Percentiles rank a stretch among this genome's conserved stretches.
These are phyloP conservation scores for Galeopsis tetrahit DNA, from an alignment of 257 asterid species.

Conservation along the genomic window DNA sequence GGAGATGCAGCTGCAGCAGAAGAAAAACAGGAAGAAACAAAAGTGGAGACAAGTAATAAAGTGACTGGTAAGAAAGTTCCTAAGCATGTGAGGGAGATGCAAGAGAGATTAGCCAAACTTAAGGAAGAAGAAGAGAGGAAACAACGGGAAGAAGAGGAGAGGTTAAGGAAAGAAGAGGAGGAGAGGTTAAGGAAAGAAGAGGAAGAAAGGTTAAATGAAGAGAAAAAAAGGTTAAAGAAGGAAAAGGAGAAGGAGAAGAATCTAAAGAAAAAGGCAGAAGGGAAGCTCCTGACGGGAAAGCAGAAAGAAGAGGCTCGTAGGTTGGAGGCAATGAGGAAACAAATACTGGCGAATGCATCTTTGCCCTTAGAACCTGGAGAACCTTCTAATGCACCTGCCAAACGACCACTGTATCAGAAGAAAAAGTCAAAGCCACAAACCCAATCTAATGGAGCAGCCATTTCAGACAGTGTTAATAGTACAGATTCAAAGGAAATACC, in stretches of 20 bases:
- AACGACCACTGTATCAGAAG: constrained; percentile 75
- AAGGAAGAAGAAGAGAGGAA: constrained; percentile 84
- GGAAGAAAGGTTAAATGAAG: constrained; percentile 74
- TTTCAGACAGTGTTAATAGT: constrained; percentile 51
- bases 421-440: constrained; percentile 72
- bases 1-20: constrained; percentile 61
- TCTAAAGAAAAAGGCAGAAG: constrained; percentile 81
- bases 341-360: constrained; percentile 71
- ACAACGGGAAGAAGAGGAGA: constrained; percentile 85
- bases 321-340: constrained; percentile 84
- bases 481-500: constrained; percentile 44
- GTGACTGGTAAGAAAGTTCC: constrained; percentile 67
- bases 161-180: constrained; percentile 88
- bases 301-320: constrained; percentile 94
- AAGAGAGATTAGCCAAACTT: constrained; percentile 71
- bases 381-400: constrained; percentile 52
- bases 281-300: constrained; percentile 78
- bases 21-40: constrained; percentile 65
- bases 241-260: constrained; percentile 90
- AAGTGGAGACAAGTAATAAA: constrained; percentile 53
- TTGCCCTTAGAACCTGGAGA: constrained; percentile 56
- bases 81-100: constrained; percentile 88
- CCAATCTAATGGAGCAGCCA: constrained; percentile 64
- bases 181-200: constrained; percentile 77
- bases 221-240: constrained; percentile 81